Conservation (phyloP, 305 asterid genomes). For the Stenogyne calaminthoides region DNA sequence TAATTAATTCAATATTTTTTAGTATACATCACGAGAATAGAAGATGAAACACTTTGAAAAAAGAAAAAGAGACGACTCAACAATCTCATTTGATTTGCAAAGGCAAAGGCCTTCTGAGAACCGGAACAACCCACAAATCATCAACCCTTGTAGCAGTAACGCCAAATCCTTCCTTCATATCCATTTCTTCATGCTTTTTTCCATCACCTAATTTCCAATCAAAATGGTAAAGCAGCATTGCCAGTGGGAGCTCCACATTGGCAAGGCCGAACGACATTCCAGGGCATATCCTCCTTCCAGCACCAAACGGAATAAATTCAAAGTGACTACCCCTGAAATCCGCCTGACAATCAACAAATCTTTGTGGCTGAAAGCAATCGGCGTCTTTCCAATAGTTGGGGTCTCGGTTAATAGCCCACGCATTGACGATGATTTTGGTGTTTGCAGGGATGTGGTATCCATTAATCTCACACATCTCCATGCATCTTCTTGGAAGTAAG, state of each 20-base stretch:
- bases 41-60: neutral
- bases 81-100: neutral
- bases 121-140: conserved; percentile 18
- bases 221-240: conserved; percentile 32
- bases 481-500: conserved; percentile 27
- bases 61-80: too few species aligned
- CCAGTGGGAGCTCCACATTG: conserved; percentile 33
- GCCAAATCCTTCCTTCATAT: conserved; percentile 31
- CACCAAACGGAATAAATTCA: conserved; percentile 38
- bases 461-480: conserved; percentile 11
- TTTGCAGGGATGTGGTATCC: too few species aligned
- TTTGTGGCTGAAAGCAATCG: conserved; percentile 33
- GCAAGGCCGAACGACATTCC: conserved; percentile 37
- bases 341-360: conserved; percentile 21
- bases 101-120: conserved; percentile 18
- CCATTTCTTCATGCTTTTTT: neutral
- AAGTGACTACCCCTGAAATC: conserved; percentile 38
- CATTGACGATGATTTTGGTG: too few species aligned
- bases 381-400: conserved; percentile 34
- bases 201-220: conserved; percentile 27
- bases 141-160: conserved; percentile 6
- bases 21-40: neutral
- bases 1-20: too few species aligned
- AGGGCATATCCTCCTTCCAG: conserved; percentile 42
- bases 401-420: conserved; percentile 28